Base-by-base conservation (phyloP, 2,329 filamentous ascomycete genomes). In the Metarhizium album region DNA sequence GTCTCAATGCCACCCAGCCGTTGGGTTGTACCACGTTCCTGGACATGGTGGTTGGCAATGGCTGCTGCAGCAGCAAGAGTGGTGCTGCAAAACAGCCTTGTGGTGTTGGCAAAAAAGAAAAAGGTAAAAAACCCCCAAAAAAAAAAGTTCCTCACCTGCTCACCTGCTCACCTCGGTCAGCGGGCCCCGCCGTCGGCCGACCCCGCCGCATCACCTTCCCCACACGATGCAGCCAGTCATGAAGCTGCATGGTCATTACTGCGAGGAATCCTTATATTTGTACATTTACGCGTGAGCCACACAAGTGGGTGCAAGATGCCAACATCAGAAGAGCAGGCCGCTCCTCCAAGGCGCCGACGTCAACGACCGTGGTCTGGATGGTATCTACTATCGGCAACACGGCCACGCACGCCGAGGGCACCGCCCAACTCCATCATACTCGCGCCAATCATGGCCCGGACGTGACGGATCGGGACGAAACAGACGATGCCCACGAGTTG, bases 401-500 rank as follows among this genome's bases (percentile, higher is more conserved):
- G 76, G 31, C 79, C 74, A 23, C 79, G 81, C 46, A 83, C 79
- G 51, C 75, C 75, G 29, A 84, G 69, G 42, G 77, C 73, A 47
- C 82, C 82, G n/a, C 72, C 64, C 57, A 84, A 79, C 64, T 84
- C 81, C 69, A 82, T 80, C 53, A 82, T 60, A 43, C 74, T 72
- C 37, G 75, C 79, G 27, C 79, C 66, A 13, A 74, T 56, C 78
- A 80, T 79, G 56, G 78, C 80, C 63, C 83, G 79, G 49, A 75
- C 54, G 62, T 82, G 42, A 85, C 65, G 52, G 84, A 86, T 38
- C 83, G 73, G 3, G 84, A 86, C 1, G 82, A 84, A 52, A 87
- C 84, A 56, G 79, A 83, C 33, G 82, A 86, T n/a, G 83, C 83
- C 79, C 82, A 88, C 2, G 83, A 79, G 71, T 87, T 88, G 66